These are phyloP conservation scores for Rostrohypoxylon terebratum DNA, from an alignment of 495 filamentous ascomycete genomes.

Conservation along the genomic window DNA sequence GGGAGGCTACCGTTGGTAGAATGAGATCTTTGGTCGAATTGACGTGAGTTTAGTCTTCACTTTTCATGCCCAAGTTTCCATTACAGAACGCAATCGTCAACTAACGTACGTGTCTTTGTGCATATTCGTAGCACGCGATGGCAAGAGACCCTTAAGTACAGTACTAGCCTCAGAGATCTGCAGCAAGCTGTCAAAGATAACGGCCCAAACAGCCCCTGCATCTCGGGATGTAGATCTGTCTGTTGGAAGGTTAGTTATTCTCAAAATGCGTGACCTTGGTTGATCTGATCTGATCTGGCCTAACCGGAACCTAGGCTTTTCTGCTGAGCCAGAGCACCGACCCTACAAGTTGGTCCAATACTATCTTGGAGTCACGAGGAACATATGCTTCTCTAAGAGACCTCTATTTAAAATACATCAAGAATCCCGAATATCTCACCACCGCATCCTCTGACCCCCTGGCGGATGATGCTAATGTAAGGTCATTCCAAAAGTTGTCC, in stretches of 20 bases:
- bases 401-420: constrained; percentile 81
- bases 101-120: neutral
- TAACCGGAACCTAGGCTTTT: constrained; percentile 68
- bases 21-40: constrained; percentile 75
- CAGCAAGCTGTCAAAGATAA: constrained; percentile 70
- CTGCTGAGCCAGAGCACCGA: constrained; percentile 80
- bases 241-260: constrained; percentile 84
- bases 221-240: constrained; percentile 81
- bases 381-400: constrained; percentile 78
- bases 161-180: constrained; percentile 71
- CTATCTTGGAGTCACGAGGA: constrained; percentile 74
- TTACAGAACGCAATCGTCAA: neutral
- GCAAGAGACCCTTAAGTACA: constrained; percentile 71
- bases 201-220: constrained; percentile 69
- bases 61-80: constrained; percentile 10
- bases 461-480: constrained; percentile 85
- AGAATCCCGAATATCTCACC: constrained; percentile 82
- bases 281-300: constrained; percentile 17
- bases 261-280: constrained; percentile 7
- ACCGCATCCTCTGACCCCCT: constrained; percentile 80
- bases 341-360: constrained; percentile 73
- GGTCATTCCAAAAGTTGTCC: constrained; percentile 28
- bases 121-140: constrained; percentile 64
- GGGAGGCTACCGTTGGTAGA: constrained; percentile 27
- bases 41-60: constrained; percentile 57